These are phyloP conservation scores for Macrocystidia cucumis DNA, from an alignment of 1,284 basidiomycete genomes.

Conservation along the genomic window DNA sequence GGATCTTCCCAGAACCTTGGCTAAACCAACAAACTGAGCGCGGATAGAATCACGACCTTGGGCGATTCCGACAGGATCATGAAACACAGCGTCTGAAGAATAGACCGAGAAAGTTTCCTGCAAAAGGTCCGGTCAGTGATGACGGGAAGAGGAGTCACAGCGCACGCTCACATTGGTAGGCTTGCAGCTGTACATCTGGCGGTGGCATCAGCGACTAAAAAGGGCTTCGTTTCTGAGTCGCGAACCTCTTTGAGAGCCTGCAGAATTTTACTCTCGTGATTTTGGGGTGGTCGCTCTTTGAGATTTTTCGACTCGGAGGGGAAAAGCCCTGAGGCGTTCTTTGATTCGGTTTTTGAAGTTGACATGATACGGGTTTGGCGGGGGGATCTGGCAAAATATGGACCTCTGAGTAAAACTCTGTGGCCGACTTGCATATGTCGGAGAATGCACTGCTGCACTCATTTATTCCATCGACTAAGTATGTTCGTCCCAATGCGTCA, in stretches of 20 bases:
- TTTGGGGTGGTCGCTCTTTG: conserved; percentile 25
- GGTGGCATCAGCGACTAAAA: too few relatives aligned
- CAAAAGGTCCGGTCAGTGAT: neutral
- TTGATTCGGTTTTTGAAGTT: too few relatives aligned
- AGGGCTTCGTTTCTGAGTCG: too few relatives aligned
- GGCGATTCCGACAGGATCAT: conserved; percentile 43
- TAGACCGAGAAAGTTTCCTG: conserved; percentile 40
- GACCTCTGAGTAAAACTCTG: too few relatives aligned
- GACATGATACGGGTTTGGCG: conserved; percentile 19
- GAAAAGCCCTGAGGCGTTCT: conserved; percentile 34
- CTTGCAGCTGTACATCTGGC: too few relatives aligned
- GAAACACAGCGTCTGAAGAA: conserved; percentile 33
- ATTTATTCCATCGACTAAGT: too few relatives aligned
- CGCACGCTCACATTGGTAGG: too few relatives aligned
- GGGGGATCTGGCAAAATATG: conserved; percentile 1
- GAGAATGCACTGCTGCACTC: too few relatives aligned
- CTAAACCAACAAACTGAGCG: conserved; percentile 38
- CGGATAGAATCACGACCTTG: conserved; percentile 33
- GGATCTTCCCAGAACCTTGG: too few relatives aligned
- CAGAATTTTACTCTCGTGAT: conserved; percentile 30
- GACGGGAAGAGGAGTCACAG: too few relatives aligned
- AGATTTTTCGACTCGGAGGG: conserved; percentile 30
- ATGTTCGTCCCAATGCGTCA: too few relatives aligned
- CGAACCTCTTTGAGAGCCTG: conserved; percentile 30
- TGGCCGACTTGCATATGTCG: too few relatives aligned